Evolutionary conservation across 2,329 filamentous ascomycete species (phyloP), one percentile per base, ranked within the genome.

Genomic region (Sclerotinia trifoliorum): DNA sequence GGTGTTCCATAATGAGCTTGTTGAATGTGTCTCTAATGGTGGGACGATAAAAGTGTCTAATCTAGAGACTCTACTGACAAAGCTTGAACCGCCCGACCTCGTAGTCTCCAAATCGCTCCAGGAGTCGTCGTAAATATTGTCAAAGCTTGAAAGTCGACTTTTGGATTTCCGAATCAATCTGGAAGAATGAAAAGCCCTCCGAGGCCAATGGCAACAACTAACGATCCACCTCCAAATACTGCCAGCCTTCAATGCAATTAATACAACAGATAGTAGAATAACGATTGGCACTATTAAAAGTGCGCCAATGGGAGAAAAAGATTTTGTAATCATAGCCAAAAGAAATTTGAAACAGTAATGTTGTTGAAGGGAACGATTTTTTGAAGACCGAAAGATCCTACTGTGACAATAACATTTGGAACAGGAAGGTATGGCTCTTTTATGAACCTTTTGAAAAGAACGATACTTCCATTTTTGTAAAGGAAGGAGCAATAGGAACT

Each of bases 201-300:
- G 68, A 71, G 73, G 68, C 72, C 69, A 58, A 69, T 69, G 68
- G 70, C 68, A 74, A 69, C 58, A 68, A 29, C 62, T 44, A 55
- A 69, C 51, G 44, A 74, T 70, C 42, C 67, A 69, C 67, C 74
- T 69, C 63, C 63, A 74, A 70, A 72, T 69, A 64, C 73, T 70
- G 51, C 72, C 67, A 49, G 71, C 70, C 67, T 78, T 75, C 42
- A 78, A 66, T 42, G 74, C 75, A 65, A 77, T 72, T 68, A 73
- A 76, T 72, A 76, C 77, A 71, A 75, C 75, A 44, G 74, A 75
- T 66, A 69, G 71, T 70, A 75, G 78, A 49, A 83, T 77, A 67
- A 80, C 73, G 69, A 84, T 82, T 52, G 82, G 82, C 66, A 84
- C 79, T 58, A 83, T 74, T 68, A 83, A 77, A 70, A 84, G 76